Evolutionary conservation across 257 asterid species (phyloP).

Genomic region (Henckelia pumila): DNA sequence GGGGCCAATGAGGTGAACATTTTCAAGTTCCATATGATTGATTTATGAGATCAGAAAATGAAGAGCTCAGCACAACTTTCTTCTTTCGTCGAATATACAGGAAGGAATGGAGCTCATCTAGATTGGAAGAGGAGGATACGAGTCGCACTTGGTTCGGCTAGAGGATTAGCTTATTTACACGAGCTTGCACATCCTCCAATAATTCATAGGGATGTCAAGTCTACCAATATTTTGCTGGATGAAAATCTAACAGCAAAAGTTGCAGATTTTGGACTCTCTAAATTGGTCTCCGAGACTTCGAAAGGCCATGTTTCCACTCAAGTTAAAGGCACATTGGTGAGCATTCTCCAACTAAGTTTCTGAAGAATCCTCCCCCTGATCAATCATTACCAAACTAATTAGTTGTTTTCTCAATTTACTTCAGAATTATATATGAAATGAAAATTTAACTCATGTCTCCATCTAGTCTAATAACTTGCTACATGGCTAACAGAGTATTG

Average conservation of each 20-base stretch:
- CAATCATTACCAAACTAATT: too few species aligned
- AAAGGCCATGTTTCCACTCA: slow-evolving; percentile 94
- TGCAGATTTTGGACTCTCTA: slow-evolving; percentile 92
- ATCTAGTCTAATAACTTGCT: too few species aligned
- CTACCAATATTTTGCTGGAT: slow-evolving; percentile 77
- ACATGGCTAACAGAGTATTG: background rate
- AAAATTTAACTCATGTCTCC: too few species aligned
- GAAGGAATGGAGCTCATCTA: slow-evolving; percentile 63
- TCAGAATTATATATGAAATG: background rate
- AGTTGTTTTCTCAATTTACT: background rate
- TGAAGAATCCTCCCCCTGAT: too few species aligned
- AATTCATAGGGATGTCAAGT: slow-evolving; percentile 85
- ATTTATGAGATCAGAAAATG: background rate
- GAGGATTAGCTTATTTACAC: slow-evolving; percentile 90
- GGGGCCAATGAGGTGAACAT: background rate
- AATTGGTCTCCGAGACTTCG: slow-evolving; percentile 73
- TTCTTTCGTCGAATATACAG: slow-evolving; percentile 33
- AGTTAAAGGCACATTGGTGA: slow-evolving; percentile 93
- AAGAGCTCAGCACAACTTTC: slow-evolving; percentile 1
- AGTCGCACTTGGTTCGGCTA: slow-evolving; percentile 79
- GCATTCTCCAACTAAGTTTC: background rate
- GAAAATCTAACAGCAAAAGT: slow-evolving; percentile 87
- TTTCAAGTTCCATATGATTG: background rate
- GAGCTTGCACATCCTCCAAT: slow-evolving; percentile 95
- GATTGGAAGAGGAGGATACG: slow-evolving; percentile 90